Base-by-base conservation (phyloP, 768 basidiomycete species). In the Leucocoprinus birnbaumii region DNA sequence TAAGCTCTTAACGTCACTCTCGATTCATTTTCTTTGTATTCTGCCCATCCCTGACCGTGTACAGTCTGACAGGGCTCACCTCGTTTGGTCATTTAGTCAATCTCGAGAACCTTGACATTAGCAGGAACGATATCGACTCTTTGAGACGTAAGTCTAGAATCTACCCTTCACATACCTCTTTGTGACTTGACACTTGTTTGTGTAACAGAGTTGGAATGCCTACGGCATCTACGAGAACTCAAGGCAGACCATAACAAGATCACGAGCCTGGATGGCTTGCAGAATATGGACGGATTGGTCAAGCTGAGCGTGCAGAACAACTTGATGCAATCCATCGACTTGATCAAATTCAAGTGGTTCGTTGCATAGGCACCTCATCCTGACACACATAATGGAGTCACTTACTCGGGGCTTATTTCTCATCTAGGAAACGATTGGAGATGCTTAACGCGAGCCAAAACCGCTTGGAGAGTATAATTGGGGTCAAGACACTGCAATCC, bases 181-280 rank as follows among this genome's bases (percentile, higher is more conserved):
- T 1, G 16, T 58, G 40, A 54, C 44, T 58, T 61, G 44, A 53
- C 49, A 56, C 60, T 47, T 58, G 45, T 51, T 47, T 37, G 48
- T 50, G 54, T 49, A 22, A 45, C 66, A 97, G 94, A 97, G 67
- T 75, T 98, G 25, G 79, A 82, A 57, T 91, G 89, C 67, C 79
- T 98, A 53, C 80, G 83, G 57, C 92, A 91, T 66, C 74, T 98
- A 53, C 83, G 92, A 34, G 94, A 98, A 67, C 82, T 99, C 51
- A 87, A 83, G 53, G 89, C 90, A n/a, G 93, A 98, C 66, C 81
- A 83, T 49, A 98, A 98, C 72, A 78, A 76, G 66, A 87, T 99
- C 60, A 71, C 67, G 16, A 84, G 78, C 64, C 62, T 92, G 14
- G 85, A 87, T 40, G 94, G 94, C 1, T 73, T 99, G 43, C 80